phyloP scores from a whole-genome alignment of 768 basidiomycete species.

The Agrocybe pediades region DNA sequence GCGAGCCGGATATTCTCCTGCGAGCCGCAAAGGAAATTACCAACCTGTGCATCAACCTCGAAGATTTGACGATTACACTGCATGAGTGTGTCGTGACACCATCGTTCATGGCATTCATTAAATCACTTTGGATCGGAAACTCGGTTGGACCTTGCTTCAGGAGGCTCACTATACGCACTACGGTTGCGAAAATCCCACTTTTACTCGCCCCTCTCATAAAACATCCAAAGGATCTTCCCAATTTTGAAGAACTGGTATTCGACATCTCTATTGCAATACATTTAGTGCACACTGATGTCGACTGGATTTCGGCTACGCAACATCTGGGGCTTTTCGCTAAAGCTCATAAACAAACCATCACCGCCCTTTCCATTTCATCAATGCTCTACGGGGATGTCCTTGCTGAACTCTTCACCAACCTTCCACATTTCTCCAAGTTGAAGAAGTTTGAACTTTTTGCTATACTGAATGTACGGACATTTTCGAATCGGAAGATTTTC shows the following conservation, averaged over 20 bases:
- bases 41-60: conserved; percentile 18
- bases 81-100: conserved; percentile 24
- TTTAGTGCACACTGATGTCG: background rate
- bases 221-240: conserved; percentile 6
- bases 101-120: conserved; percentile 20
- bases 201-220: conserved; percentile 16
- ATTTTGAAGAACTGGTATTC: conserved; percentile 14
- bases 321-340: conserved; percentile 7
- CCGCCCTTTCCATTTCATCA: conserved; percentile 12
- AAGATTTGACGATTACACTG: conserved; percentile 24
- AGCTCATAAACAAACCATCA: conserved; percentile 9
- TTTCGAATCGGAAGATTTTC: conserved; percentile 6
- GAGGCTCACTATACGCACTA: conserved; percentile 24
- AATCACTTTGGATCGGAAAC: conserved; percentile 17
- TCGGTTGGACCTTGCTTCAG: conserved; percentile 19
- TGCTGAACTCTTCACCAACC: conserved; percentile 5
- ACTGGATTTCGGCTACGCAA: conserved; percentile 6
- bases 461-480: conserved; percentile 7
- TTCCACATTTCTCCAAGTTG: conserved; percentile 15
- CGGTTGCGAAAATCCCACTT: conserved; percentile 19
- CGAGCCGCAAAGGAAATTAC: conserved; percentile 10
- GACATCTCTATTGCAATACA: conserved; percentile 12
- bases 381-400: conserved; percentile 4
- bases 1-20: conserved; percentile 13
- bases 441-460: conserved; percentile 11